phyloP scores from a whole-genome alignment of 2,329 filamentous ascomycete species.

The Clarireedia paspali region DNA sequence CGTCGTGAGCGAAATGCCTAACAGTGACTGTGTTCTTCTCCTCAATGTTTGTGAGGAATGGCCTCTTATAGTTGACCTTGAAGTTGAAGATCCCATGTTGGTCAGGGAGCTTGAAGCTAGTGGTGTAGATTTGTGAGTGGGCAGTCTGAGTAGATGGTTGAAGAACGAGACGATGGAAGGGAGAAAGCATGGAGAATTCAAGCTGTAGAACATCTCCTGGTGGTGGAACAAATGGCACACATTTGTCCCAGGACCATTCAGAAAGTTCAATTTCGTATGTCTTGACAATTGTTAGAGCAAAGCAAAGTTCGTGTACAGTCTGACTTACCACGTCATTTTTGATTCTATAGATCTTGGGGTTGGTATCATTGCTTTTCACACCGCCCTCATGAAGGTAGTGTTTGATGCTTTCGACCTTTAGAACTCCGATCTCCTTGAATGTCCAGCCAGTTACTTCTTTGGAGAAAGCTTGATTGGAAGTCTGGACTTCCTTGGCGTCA shows the following conservation, averaged over 20 bases:
- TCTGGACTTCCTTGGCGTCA: slow-evolving; percentile 43
- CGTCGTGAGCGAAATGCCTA: slow-evolving; percentile 92
- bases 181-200: slow-evolving; percentile 97
- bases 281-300: slow-evolving; percentile 13
- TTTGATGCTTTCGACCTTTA: slow-evolving; percentile 75
- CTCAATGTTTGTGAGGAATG: slow-evolving; percentile 81
- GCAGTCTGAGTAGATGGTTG: slow-evolving; percentile 46
- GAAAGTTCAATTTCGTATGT: slow-evolving; percentile 64
- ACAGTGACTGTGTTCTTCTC: slow-evolving; percentile 95
- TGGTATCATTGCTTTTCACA: slow-evolving; percentile 47
- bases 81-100: slow-evolving; percentile 99
- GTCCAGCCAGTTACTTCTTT: slow-evolving; percentile 86
- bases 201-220: slow-evolving; percentile 73
- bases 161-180: slow-evolving; percentile 84
- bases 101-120: slow-evolving; percentile 77
- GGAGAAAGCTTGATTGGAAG: slow-evolving; percentile 78
- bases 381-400: slow-evolving; percentile 60
- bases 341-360: slow-evolving; percentile 86
- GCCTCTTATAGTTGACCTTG: slow-evolving; percentile 92
- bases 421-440: slow-evolving; percentile 86
- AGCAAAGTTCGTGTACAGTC: not conserved
- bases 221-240: slow-evolving; percentile 65
- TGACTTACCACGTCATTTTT: slow-evolving; percentile 90
- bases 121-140: slow-evolving; percentile 65
- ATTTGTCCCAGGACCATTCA: slow-evolving; percentile 71